These are phyloP conservation scores for Gastrodia elata DNA, from an alignment of 106 monocot genomes.

Conservation along the genomic window DNA sequence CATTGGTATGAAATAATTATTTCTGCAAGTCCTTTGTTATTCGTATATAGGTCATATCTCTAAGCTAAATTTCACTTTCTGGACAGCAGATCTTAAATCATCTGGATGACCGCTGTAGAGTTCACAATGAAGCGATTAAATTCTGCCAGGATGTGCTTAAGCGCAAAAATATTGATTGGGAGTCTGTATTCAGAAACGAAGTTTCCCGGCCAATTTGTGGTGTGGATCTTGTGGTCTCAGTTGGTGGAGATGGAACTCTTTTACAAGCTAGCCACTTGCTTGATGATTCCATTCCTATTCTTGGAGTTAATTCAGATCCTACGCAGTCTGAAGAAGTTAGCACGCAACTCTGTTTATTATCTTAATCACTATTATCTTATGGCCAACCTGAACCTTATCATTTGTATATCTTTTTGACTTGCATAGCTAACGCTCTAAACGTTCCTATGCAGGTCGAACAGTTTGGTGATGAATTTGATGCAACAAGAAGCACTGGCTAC, in stretches of 20 bases:
- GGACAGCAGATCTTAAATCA: constrained; percentile 52
- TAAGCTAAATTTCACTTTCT: constrained; percentile 4
- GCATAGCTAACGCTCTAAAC: background rate
- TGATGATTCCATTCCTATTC: constrained; percentile 55
- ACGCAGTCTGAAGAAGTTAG: constrained; percentile 67
- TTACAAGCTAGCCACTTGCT: constrained; percentile 78
- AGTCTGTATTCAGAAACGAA: constrained; percentile 37
- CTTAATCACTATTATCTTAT: background rate
- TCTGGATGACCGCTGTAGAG: constrained; percentile 77
- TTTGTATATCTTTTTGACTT: background rate
- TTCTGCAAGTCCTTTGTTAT: background rate
- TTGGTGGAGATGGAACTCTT: constrained; percentile 97
- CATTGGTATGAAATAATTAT: background rate
- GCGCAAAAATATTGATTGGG: constrained; percentile 55
- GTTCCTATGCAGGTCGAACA: constrained; percentile 47
- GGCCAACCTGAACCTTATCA: background rate
- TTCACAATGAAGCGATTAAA: constrained; percentile 68
- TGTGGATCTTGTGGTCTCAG: constrained; percentile 77
- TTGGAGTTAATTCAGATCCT: constrained; percentile 96
- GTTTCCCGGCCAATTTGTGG: constrained; percentile 47
- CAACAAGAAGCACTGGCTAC: constrained; percentile 87
- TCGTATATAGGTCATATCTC: background rate
- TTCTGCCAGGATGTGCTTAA: constrained; percentile 57
- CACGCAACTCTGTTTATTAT: background rate
- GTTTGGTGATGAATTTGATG: constrained; percentile 68